Base-by-base conservation (phyloP, 2,329 filamentous ascomycete species). In the Neonectria faginata region DNA sequence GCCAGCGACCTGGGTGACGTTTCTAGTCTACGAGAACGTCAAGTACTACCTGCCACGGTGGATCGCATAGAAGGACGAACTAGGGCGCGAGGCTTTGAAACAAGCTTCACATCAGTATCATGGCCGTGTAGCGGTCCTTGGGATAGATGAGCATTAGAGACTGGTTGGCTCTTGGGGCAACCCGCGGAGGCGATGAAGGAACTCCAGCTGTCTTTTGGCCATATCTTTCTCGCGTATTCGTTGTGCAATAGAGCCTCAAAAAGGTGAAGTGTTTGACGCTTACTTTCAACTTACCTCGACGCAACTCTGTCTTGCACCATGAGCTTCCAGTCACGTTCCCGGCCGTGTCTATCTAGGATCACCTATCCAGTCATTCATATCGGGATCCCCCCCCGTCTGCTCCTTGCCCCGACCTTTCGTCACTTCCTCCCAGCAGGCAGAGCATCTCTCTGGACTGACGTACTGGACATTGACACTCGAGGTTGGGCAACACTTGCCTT, bases 1-100 rank as follows among this genome's bases (percentile, higher is more conserved):
- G 78, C 96, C 96, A 3, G 94, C 94, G 33, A 98, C 96, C 3
- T 97, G 96, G 88, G 93, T 97, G 58, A 98, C 95, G 1, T 98
- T 99, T 77, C 80, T 99, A 73, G 94, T 98, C 25, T 98, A 98
- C 80, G 96, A 99, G 83, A 98, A 98, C 79, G 90, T 91, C 64
- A 94, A 91, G 80, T 89, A 87, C 70, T 90, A 92, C 76, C 77
- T 97, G 39, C 83, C 87, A 25, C 74, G 74, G 50, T 82, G 80
- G 83, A 18, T 75, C 20, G 70, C 27, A 25, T 64, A 53, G 60
- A 58, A 59, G 16, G n/a, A 41, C n/a, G 18, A 18, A 20, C 31
- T 11, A 12, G 45, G 58, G 59, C 59, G 48, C 61, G 53, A 47
- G 20, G 36, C 16, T 33, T 16, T 52, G 10, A n/a, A n/a, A 18